Evolutionary conservation across 2,329 filamentous ascomycete species (phyloP).

Genomic region (Ramularia endophylla): DNA sequence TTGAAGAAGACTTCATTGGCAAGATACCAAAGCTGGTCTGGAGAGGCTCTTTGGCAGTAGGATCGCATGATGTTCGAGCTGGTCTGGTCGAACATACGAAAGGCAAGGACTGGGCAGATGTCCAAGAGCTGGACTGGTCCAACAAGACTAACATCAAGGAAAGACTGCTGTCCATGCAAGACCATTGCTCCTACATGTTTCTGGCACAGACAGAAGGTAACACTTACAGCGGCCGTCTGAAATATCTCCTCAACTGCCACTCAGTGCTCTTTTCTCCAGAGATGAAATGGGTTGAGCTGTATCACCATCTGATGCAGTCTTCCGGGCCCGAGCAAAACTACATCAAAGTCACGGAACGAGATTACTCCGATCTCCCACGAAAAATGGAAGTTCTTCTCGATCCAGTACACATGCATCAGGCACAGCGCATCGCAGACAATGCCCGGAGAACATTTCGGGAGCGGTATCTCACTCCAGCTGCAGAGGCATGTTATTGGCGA

Average conservation of each 20-base stretch:
- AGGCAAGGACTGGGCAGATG: constrained; percentile 33
- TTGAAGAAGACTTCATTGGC: constrained; percentile 17
- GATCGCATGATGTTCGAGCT: constrained; percentile 25
- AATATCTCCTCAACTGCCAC: constrained; percentile 30
- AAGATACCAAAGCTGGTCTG: constrained; percentile 26
- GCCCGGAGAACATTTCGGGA: constrained; percentile 20
- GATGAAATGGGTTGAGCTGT: constrained; percentile 25
- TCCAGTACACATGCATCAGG: constrained; percentile 19
- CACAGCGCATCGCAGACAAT: constrained; percentile 22
- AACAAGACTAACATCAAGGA: constrained; percentile 19
- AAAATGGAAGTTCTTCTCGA: constrained; percentile 17
- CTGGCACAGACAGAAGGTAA: constrained; percentile 28
- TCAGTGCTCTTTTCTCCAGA: constrained; percentile 27
- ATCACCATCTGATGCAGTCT: constrained; percentile 24
- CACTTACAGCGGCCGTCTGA: constrained; percentile 28
- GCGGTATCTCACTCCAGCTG: constrained; percentile 25
- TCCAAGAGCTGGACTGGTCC: constrained; percentile 25
- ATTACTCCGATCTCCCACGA: constrained; percentile 26
- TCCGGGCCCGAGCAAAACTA: constrained; percentile 27
- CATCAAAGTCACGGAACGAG: constrained; percentile 21
- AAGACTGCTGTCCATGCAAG: constrained; percentile 19
- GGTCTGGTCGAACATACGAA: constrained; percentile 26
- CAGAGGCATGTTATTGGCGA: constrained; percentile 29
- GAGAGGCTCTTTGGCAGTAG: constrained; percentile 25
- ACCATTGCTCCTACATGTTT: constrained; percentile 26